Evolutionary conservation across 805 yeast genomes (phyloP).

Genomic region (Saccharomycopsis capsularis): DNA sequence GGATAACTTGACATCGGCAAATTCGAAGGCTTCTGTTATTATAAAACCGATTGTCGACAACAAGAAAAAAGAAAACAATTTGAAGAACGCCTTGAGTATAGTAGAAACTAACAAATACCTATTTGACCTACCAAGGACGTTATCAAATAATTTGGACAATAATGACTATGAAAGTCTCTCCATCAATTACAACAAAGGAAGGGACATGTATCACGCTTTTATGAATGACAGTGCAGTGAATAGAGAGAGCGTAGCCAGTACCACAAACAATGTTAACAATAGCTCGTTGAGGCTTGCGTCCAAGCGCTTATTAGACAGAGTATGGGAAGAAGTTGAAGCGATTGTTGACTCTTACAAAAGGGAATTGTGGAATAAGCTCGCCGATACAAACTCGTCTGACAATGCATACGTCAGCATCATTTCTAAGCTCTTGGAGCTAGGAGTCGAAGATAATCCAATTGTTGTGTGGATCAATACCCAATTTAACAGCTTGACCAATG

Average conservation of each 20-base stretch:
- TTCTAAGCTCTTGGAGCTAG: slow-evolving; percentile 53
- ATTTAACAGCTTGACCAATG: slow-evolving; percentile 33
- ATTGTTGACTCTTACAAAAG: slow-evolving; percentile 49
- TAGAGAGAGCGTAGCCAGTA: neutral
- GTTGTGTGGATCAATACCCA: slow-evolving; percentile 53
- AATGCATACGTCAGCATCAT: slow-evolving; percentile 33
- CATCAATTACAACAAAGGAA: slow-evolving; percentile 50
- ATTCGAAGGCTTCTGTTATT: slow-evolving; percentile 44
- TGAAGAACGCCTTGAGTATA: slow-evolving; percentile 42
- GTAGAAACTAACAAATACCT: slow-evolving; percentile 46
- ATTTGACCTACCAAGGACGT: slow-evolving; percentile 49
- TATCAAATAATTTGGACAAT: slow-evolving; percentile 36
- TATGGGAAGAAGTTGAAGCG: slow-evolving; percentile 51
- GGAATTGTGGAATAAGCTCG: slow-evolving; percentile 46
- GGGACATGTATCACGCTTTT: slow-evolving; percentile 23
- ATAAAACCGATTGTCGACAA: slow-evolving; percentile 55
- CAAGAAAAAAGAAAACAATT: slow-evolving; percentile 40
- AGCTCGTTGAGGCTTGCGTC: slow-evolving; percentile 23
- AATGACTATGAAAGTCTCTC: slow-evolving; percentile 54
- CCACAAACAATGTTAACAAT: slow-evolving; percentile 5
- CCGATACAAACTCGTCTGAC: slow-evolving; percentile 27
- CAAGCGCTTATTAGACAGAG: slow-evolving; percentile 37
- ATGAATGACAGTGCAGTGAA: slow-evolving; percentile 2
- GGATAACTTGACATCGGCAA: slow-evolving; percentile 42
- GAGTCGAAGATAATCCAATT: slow-evolving; percentile 59